Evolutionary conservation across 2,329 filamentous ascomycete species (phyloP).

Genomic region (Clarireedia paspali): DNA sequence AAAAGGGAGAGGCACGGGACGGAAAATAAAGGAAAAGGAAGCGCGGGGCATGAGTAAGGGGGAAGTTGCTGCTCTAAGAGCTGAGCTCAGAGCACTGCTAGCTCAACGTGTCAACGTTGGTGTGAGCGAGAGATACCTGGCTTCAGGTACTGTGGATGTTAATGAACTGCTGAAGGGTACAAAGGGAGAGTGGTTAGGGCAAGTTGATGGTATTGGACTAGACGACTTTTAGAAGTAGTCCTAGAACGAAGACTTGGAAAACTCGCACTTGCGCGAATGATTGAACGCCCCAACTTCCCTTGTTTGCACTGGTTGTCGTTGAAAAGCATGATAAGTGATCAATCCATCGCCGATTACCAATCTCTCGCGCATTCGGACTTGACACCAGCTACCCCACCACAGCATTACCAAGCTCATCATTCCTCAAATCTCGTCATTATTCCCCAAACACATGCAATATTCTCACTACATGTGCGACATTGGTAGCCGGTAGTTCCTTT

Average conservation of each 20-base stretch:
- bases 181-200: slow-evolving; percentile 41
- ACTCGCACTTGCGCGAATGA: no score
- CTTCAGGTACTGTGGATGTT: slow-evolving; percentile 76
- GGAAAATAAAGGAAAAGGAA: slow-evolving; percentile 68
- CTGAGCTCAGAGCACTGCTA: slow-evolving; percentile 65
- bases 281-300: no score
- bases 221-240: slow-evolving; percentile 16
- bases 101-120: slow-evolving; percentile 73
- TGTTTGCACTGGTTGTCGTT: no score
- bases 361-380: background rate
- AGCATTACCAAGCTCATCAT: background rate
- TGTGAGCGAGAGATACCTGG: slow-evolving; percentile 80
- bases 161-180: slow-evolving; percentile 59
- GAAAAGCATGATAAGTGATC: background rate
- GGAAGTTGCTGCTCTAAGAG: slow-evolving; percentile 62
- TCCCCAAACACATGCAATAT: slow-evolving; percentile 1
- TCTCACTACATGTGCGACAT: background rate
- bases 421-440: background rate
- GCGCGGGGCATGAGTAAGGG: slow-evolving; percentile 61
- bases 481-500: background rate
- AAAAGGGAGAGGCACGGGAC: slow-evolving; percentile 62
- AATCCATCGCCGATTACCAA: background rate
- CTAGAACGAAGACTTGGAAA: background rate
- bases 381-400: background rate
- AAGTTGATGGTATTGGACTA: slow-evolving; percentile 29